Evolutionary conservation across 108 stramenopile species (phyloP), one percentile per base, ranked within the genome.

Genomic region (Cyclotella choctawhatcheeana): DNA sequence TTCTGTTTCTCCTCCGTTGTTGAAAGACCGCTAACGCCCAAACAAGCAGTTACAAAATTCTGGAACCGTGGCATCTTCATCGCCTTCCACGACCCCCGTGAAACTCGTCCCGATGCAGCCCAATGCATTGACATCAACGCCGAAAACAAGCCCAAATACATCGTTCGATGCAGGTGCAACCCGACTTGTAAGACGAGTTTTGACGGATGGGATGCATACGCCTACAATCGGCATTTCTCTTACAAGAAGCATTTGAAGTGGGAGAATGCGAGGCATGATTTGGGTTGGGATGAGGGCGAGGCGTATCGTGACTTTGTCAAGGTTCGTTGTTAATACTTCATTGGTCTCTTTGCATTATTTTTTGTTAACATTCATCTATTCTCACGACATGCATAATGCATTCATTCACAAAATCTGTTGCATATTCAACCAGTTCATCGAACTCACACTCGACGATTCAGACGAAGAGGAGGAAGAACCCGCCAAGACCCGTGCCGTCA

Each of bases 191-290:
- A 56, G 29, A 56, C 55, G 55, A 31, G 29, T 30, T 56, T 56
- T 56, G 55, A 27, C 12, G 27, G 29, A 4, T 56, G 55, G 55
- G 55, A 56, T 56, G 27, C 55, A 18, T 56, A 56, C 14, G 55
- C 55, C 31, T 56, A 56, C 29, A 56, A 56, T 56, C 10, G 55
- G 29, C 55, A 56, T 13, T 56, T 56, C 14, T 10, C 55, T 30
- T 56, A 56, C 10, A 56, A 56, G 55, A 56, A 56, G 55, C 55
- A 56, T 56, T 0, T 31, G 29, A 56, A 56, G 55, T 56, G 55
- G 55, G 55, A 56, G 30, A 13, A 8, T 27, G 31, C 31, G 55
- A 27, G 55, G 29, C 4, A n/a, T 1, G 55, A 56, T 14, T 56
- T 30, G 55, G 55, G 55, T 18, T 56, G 55, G 55, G 55, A 56